Evolutionary conservation across 2,329 filamentous ascomycete genomes (phyloP).

Genomic region (Penicillium digitatum): DNA sequence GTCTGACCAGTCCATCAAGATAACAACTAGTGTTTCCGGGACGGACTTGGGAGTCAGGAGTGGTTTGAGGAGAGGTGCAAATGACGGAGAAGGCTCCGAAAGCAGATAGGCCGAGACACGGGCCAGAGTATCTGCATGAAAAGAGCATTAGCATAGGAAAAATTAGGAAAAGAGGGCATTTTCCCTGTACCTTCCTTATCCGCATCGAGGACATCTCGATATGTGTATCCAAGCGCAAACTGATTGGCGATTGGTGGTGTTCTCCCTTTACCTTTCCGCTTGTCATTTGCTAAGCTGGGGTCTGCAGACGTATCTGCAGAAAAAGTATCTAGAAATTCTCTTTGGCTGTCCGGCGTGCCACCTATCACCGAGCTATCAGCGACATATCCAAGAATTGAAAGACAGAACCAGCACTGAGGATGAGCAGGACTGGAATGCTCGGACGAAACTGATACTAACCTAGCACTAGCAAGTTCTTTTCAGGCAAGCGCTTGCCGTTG

Average conservation of each 20-base stretch:
- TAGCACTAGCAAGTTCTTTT: constrained; percentile 85
- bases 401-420: constrained; percentile 7
- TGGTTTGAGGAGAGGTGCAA: constrained; percentile 76
- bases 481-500: constrained; percentile 81
- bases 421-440: neutral
- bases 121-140: constrained; percentile 69
- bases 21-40: constrained; percentile 79
- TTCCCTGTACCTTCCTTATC: constrained; percentile 74
- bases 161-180: neutral
- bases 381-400: constrained; percentile 9
- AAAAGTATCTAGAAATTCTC: constrained; percentile 70
- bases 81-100: constrained; percentile 76
- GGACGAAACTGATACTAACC: constrained; percentile 50
- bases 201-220: constrained; percentile 87
- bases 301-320: constrained; percentile 41
- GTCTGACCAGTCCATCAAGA: constrained; percentile 92
- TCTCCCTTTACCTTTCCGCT: constrained; percentile 51
- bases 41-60: constrained; percentile 80
- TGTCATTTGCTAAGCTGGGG: constrained; percentile 45
- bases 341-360: constrained; percentile 75
- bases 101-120: constrained; percentile 86
- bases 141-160: constrained; percentile 3
- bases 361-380: constrained; percentile 49
- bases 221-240: constrained; percentile 90
- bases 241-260: constrained; percentile 81